Conservation (phyloP, 2,329 filamentous ascomycete species). For the Xylogone sp. region DNA sequence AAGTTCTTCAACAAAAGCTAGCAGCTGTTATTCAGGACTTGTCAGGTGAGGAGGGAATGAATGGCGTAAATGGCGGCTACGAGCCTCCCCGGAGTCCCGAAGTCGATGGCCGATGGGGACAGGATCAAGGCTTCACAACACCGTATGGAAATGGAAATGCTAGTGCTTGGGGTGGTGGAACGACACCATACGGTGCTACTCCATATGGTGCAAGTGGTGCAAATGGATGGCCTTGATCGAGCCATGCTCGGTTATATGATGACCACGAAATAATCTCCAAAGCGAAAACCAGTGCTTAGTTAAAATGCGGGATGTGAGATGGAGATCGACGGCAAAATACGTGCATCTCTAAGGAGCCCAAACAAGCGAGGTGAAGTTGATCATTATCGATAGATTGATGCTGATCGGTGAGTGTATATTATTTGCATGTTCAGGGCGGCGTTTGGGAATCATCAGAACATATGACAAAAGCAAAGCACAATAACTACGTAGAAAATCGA, state of each 20-base stretch:
- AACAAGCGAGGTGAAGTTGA: not conserved
- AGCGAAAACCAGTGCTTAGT: no score
- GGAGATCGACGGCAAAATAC: no score
- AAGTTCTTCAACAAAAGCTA: slow-evolving; percentile 85
- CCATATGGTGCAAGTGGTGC: slow-evolving; percentile 49
- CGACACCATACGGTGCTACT: slow-evolving; percentile 56
- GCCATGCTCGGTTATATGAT: not conserved
- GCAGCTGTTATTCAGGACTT: slow-evolving; percentile 70
- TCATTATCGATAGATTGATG: not conserved
- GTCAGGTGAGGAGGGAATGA: slow-evolving; percentile 50
- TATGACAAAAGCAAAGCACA: slow-evolving; percentile 1
- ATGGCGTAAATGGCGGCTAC: slow-evolving; percentile 41
- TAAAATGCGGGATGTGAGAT: no score
- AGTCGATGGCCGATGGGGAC: slow-evolving; percentile 48
- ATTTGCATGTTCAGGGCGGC: slow-evolving; percentile 15
- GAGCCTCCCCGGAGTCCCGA: slow-evolving; percentile 63
- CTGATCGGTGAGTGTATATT: slow-evolving; percentile 10
- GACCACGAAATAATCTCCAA: no score
- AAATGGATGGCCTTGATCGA: slow-evolving; percentile 21
- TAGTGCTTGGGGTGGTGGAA: slow-evolving; percentile 63
- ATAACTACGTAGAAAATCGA: slow-evolving; percentile 8
- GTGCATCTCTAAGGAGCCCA: no score
- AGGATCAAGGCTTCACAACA: slow-evolving; percentile 63
- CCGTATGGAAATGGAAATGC: slow-evolving; percentile 58
- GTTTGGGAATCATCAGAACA: slow-evolving; percentile 11